Evolutionary conservation across 192 early-diverging fungal genomes (phyloP), one percentile per base, ranked within the genome.

Genomic region (Gorgonomyces haynaldii): DNA sequence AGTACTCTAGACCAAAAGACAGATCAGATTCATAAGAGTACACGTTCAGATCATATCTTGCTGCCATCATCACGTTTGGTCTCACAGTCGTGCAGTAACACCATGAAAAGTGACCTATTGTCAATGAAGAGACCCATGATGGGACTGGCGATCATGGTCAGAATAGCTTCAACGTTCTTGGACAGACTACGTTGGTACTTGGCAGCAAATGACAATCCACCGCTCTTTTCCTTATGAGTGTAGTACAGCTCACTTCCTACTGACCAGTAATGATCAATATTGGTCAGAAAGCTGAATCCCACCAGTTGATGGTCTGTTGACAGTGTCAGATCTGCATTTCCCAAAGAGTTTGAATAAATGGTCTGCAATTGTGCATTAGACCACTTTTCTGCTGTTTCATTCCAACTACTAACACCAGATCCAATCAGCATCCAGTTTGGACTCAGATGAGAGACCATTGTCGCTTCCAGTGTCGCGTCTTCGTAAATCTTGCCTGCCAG

Each of bases 21-120:
- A 98, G 61, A 64, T 98, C 91, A 21, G 86, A 86, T 25, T 89
- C 83, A 39, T 92, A 87, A 41, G 82, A 85, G 58, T 90, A 95
- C 7, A 86, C 74, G 40, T 91, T 94, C 58, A 93, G 86, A 42
- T 90, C 82, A 62, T 90, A 98, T 16, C 86, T 72, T 1, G 86
- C 82, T 26, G 89, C 76, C 40, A 90, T 67, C 9, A 72, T 76
- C 27, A 87, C 50, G 22, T 76, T 69, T 2, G 70, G 69, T 22
- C 74, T 70, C 17, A 95, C 71, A 46, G 84, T 81, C 15, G 86
- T 78, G 0, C 83, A 81, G 74, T 89, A 95, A 3, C 84, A 76
- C 21, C 83, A 64, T 29, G 85, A 81, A 54, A 90, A 58, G 53
- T 94, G 89, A 25, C 95, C n/a, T n/a, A n/a, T n/a, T n/a, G n/a